These are phyloP conservation scores for thale cress (Arabidopsis thaliana) DNA, from an alignment of 345 rosid species.

Conservation along the genomic window TAIR10.1 NC_003070.9:13249001-13249500, in stretches of 20 bases:
- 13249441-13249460: too few species aligned
- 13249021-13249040: not conserved
- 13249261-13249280: not conserved
- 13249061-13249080: slow-evolving; percentile 1
- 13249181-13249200: slow-evolving; percentile 2
- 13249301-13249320: not conserved
- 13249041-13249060: slow-evolving; percentile 12
- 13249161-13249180: not conserved
- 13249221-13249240: slow-evolving; percentile 17
- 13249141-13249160: not conserved
- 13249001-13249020: slow-evolving; percentile 5
- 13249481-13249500: not conserved
- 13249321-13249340: not conserved
- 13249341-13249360: not conserved
- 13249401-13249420: slow-evolving; percentile 4
- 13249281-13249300: slow-evolving; percentile 18
- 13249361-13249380: slow-evolving; percentile 23
- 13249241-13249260: not conserved
- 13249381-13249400: slow-evolving; percentile 15
- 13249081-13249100: not conserved
- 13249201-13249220: slow-evolving; percentile 20
- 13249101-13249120: slow-evolving; percentile 9
- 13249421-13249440: not conserved
- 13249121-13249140: not conserved
- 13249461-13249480: too few species aligned